Evolutionary conservation across 2,329 filamentous ascomycete species (phyloP).

Genomic region (Botrytis galanthina): DNA sequence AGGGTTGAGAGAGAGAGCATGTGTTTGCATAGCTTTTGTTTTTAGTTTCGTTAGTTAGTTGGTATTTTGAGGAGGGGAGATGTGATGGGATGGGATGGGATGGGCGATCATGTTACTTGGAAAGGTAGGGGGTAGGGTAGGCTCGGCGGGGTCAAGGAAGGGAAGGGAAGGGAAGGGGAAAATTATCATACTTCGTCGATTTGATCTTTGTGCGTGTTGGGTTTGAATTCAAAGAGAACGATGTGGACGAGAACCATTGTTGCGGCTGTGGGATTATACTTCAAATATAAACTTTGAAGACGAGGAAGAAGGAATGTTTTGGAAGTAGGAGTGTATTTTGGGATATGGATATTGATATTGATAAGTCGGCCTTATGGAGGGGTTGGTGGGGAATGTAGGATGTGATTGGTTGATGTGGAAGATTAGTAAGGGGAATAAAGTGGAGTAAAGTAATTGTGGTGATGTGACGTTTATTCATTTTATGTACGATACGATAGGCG

Average conservation of each 20-base stretch:
- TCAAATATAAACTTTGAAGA: background rate
- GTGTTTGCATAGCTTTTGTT: constrained; percentile 50
- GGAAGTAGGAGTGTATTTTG: background rate
- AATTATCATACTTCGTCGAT: constrained; percentile 53
- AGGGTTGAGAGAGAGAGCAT: constrained; percentile 57
- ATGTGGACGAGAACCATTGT: constrained; percentile 65
- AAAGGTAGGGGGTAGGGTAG: no score
- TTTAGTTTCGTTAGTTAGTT: background rate
- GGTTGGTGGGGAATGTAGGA: background rate
- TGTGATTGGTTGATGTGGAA: background rate
- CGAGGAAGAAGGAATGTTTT: background rate
- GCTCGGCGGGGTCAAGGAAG: background rate
- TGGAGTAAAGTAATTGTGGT: background rate
- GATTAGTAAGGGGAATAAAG: background rate
- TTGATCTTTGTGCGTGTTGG: constrained; percentile 46
- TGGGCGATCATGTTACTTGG: background rate
- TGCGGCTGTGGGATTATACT: background rate
- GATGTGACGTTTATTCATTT: background rate
- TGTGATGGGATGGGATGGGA: no score
- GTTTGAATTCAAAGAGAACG: constrained; percentile 65
- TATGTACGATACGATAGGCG: background rate
- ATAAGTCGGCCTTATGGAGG: background rate
- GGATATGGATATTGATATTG: background rate
- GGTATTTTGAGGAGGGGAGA: background rate
- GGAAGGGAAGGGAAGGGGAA: background rate